Conservation (phyloP, 768 basidiomycete genomes). For the Baorangia bicolor region DNA sequence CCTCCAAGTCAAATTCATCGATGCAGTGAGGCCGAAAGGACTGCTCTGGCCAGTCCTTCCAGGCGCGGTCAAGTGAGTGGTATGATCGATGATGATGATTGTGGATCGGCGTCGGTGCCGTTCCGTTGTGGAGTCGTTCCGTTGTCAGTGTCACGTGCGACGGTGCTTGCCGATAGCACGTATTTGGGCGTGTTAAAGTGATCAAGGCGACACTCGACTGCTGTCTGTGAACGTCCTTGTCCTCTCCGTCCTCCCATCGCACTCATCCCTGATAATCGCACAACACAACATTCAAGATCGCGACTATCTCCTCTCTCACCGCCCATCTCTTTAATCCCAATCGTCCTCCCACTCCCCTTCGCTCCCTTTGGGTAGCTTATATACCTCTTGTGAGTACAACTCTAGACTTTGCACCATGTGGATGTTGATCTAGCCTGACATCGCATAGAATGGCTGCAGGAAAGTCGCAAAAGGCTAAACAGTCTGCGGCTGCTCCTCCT, state of each 20-base stretch:
- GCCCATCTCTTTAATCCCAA: neutral
- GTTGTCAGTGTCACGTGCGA: constrained; percentile 24
- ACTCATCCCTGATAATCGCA: constrained; percentile 21
- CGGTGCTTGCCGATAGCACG: constrained; percentile 32
- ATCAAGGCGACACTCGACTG: constrained; percentile 23
- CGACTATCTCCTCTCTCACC: neutral
- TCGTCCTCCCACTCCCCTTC: neutral
- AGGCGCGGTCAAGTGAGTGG: no score
- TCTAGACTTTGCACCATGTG: neutral
- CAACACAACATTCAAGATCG: constrained; percentile 18
- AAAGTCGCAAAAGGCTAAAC: constrained; percentile 29
- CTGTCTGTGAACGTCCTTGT: constrained; percentile 17
- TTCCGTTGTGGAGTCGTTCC: constrained; percentile 25
- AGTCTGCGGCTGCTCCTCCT: constrained; percentile 7
- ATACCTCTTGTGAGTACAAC: constrained; percentile 17
- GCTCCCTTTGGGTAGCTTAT: neutral
- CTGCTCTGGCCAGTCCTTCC: no score
- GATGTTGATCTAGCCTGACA: constrained; percentile 18
- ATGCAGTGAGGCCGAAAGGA: no score
- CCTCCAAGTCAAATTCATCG: no score
- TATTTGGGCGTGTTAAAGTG: constrained; percentile 34
- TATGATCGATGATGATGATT: no score
- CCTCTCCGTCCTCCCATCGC: constrained; percentile 19
- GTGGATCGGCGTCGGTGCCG: constrained; percentile 5
- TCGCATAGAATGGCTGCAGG: constrained; percentile 29